Conservation (phyloP, 768 basidiomycete genomes). For the Rhizopogon vesiculosus region DNA sequence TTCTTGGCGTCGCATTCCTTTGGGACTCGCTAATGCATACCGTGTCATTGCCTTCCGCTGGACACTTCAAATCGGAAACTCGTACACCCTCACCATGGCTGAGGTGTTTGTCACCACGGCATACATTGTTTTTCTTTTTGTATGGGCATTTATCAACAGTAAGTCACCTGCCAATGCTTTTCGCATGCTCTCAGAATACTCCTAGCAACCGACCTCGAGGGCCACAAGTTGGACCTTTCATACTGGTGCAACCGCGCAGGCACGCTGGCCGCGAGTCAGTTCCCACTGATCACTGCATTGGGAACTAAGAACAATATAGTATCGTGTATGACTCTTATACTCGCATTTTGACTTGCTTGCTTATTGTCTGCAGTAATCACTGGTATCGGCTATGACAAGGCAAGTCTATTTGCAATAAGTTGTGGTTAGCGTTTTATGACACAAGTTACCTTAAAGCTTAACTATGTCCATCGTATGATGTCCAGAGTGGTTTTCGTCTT, state of each 20-base stretch:
- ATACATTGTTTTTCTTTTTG: constrained; percentile 35
- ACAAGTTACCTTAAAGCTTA: constrained; percentile 15
- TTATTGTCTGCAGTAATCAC: constrained; percentile 36
- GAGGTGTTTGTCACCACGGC: constrained; percentile 40
- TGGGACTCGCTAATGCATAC: too few relatives aligned
- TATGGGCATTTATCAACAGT: too few relatives aligned
- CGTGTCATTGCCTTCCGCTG: too few relatives aligned
- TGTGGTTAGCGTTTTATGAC: too few relatives aligned
- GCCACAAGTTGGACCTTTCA: constrained; percentile 12
- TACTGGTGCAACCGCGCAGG: constrained; percentile 34
- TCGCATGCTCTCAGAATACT: background rate
- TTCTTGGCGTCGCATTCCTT: too few relatives aligned
- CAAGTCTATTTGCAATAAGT: constrained; percentile 17
- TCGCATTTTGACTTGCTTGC: background rate
- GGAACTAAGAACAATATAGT: constrained; percentile 27
- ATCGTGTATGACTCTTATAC: constrained; percentile 21
- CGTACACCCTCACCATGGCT: constrained; percentile 27
- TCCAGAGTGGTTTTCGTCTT: too few relatives aligned
- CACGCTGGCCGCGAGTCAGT: constrained; percentile 41
- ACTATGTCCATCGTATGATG: constrained; percentile 32
- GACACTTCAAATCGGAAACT: constrained; percentile 24
- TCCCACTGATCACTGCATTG: constrained; percentile 42
- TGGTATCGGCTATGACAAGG: constrained; percentile 43
- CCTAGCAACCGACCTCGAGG: constrained; percentile 18
- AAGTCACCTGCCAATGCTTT: constrained; percentile 3